Evolutionary conservation across 2,329 filamentous ascomycete species (phyloP).

Genomic region (Colletotrichum filicis): DNA sequence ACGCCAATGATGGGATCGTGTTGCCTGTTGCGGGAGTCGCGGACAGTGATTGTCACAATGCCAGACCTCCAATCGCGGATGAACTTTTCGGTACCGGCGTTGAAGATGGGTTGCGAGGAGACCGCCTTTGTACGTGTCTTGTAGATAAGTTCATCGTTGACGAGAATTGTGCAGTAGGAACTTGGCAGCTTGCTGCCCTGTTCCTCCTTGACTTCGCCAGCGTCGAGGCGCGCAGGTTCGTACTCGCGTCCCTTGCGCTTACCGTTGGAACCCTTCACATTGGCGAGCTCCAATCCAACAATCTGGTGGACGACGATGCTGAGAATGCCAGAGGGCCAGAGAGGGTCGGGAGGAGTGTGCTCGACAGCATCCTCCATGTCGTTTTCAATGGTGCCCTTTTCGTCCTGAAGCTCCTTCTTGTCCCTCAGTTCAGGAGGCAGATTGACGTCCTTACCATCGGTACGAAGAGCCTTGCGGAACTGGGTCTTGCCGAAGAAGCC

Average conservation of each 20-base stretch:
- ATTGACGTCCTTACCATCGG: conserved; percentile 84
- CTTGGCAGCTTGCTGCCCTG: conserved; percentile 83
- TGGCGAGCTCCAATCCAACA: conserved; percentile 91
- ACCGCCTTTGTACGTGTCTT: conserved; percentile 95
- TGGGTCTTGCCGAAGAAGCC: conserved; percentile 94
- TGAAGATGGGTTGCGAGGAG: conserved; percentile 95
- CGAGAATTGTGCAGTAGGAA: conserved; percentile 91
- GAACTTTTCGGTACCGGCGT: conserved; percentile 93
- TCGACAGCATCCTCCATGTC: conserved; percentile 85
- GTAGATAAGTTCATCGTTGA: conserved; percentile 91
- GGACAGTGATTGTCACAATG: conserved; percentile 87
- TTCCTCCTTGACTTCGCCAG: conserved; percentile 89
- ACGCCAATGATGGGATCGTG: conserved; percentile 96
- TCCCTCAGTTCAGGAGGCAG: conserved; percentile 80
- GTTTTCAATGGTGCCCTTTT: conserved; percentile 82
- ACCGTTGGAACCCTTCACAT: conserved; percentile 86
- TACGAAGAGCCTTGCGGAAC: conserved; percentile 85
- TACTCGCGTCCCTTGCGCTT: conserved; percentile 87
- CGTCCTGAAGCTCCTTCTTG: conserved; percentile 83
- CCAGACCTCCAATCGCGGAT: conserved; percentile 91
- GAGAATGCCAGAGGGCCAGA: conserved; percentile 93
- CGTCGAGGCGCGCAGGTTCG: conserved; percentile 83
- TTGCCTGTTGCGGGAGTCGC: conserved; percentile 88
- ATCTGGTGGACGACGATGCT: conserved; percentile 93
- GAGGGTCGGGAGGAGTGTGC: conserved; percentile 92